Evolutionary conservation across 352 stramenopile species (phyloP), one percentile per base, ranked within the genome.

Genomic region (Pythium dissotocum): DNA sequence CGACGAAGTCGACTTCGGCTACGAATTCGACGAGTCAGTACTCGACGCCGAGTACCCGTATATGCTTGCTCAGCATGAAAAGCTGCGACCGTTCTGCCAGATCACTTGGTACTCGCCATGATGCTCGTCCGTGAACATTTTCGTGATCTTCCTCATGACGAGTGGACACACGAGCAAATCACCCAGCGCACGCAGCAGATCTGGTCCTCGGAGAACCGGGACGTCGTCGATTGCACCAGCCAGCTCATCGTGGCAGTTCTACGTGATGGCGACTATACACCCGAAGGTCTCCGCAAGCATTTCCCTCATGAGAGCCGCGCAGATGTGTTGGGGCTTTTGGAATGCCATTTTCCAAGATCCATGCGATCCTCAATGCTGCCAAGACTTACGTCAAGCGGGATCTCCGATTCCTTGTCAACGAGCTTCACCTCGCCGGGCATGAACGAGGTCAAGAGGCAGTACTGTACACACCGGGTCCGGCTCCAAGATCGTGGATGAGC

Each of bases 41-140:
- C 40, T 71, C 49, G 54, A 53, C n/a, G 53, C 40, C 4, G 24
- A 56, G 1, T 48, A 42, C 21, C 28, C 21, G 12, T 35, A 52
- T 35, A 53, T 71, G 30, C 49, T 36, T 10, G 24, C 32, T 12
- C 32, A 58, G 8, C 59, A 65, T 48, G 10, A 10, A 30, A 12
- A 21, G 2, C 21, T 30, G n/a, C 24, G 58, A 10, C 1, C 59
- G 0, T 49, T 58, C 24, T 32, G 59, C n/a, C 46, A 65, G 49
- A 16, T 65, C 21, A 24, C 33, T 3, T 65, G 59, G 59, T 65
- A 59, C 33, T 38, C n/a, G 55, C 33, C 42, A 58, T 65, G 48
- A 26, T 7, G 10, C 28, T 40, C 12, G 48, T 65, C 7, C 46
- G 59, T 9, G 49, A 57, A 0, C 9, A 38, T 0, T 21, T 65